Base-by-base conservation (phyloP, 2,329 filamentous ascomycete species). In the Aspergillus novofumigatus region DNA sequence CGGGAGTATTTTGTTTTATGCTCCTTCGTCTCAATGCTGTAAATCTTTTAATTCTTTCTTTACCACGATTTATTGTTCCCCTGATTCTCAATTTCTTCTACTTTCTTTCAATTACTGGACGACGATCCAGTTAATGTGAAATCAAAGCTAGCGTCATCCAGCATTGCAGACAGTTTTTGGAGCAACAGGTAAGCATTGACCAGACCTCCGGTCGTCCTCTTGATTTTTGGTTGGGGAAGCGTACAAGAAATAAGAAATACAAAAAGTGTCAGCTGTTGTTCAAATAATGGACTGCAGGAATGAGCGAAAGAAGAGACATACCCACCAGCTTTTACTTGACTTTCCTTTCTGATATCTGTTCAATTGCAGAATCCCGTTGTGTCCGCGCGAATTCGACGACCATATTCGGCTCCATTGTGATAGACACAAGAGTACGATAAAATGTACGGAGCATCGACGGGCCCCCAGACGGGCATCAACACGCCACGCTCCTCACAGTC, bases 401-500 rank as follows among this genome's bases (percentile, higher is more conserved):
- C 28, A 45, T 49, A 53, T 51, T 44, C 52, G 32, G 53, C 41
- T 52, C 45, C 26, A 58, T 54, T 53, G 51, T 55, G 52, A 56
- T 56, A 65, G 52, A 59, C 49, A 60, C 57, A 58, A 64, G 41
- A 59, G 25, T 23, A 63, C 59, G 70, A 66, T 77, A 85, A 70
- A 76, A 96, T 96, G 92, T 95, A 94, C 85, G 90, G 90, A 78
- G 86, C 89, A 71, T 75, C 75, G 68, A 90, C 87, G 59, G 90
- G 89, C 78, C 87, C 90, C 61, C 92, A 96, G 79, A 99, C 94
- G 80, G 94, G 94, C 78, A 92, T 96, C 73, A 95, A 92, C 66
- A 99, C 94, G 67, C 94, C 94, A 68, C 89, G 94, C 79, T 96
- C 93, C 56, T 94, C 90, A 67, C 88, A 92, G 65, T 96, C 93